A percentile compares a stretch with the other conserved stretches of the same genome.
phyloP scores from a whole-genome alignment of 1,284 basidiomycete genomes.

The Ustilago esculenta region DNA sequence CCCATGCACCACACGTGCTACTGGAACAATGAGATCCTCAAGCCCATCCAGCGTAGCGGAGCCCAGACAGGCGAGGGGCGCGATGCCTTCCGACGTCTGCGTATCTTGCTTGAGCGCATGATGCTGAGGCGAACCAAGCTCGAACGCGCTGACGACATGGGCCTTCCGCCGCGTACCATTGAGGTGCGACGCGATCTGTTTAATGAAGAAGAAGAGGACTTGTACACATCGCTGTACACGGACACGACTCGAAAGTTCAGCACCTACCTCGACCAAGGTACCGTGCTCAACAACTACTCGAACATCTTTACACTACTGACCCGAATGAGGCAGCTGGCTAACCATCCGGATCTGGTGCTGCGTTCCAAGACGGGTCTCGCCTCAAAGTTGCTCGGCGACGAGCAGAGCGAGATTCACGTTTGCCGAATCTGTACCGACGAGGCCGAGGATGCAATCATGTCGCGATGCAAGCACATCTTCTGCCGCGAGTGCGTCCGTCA shows the following conservation, averaged over 20 bases:
- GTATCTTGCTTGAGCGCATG: constrained; percentile 86
- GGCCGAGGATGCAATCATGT: constrained; percentile 91
- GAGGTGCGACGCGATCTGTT: constrained; percentile 90
- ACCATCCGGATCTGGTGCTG: constrained; percentile 86
- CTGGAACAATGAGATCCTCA: constrained; percentile 66
- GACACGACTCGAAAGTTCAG: constrained; percentile 90
- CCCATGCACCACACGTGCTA: constrained; percentile 88
- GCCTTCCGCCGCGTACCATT: constrained; percentile 92
- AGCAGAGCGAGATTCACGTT: constrained; percentile 65
- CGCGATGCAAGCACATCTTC: constrained; percentile 82
- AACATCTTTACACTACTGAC: constrained; percentile 70
- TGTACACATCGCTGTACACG: constrained; percentile 90
- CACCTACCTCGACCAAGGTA: constrained; percentile 90
- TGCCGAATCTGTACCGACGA: constrained; percentile 97
- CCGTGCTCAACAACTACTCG: constrained; percentile 71
- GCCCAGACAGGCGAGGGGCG: constrained; percentile 59
- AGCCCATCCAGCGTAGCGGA: constrained; percentile 64
- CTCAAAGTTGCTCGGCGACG: constrained; percentile 57
- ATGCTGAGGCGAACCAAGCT: constrained; percentile 84
- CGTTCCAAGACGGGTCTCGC: constrained; percentile 76
- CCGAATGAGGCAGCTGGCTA: constrained; percentile 67
- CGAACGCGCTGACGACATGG: constrained; percentile 95
- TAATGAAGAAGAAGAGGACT: constrained; percentile 94
- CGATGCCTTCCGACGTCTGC: constrained; percentile 61
- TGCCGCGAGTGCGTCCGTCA: constrained; percentile 96